phyloP scores from a whole-genome alignment of 345 rosid genomes.

The Trapa incisa region DNA sequence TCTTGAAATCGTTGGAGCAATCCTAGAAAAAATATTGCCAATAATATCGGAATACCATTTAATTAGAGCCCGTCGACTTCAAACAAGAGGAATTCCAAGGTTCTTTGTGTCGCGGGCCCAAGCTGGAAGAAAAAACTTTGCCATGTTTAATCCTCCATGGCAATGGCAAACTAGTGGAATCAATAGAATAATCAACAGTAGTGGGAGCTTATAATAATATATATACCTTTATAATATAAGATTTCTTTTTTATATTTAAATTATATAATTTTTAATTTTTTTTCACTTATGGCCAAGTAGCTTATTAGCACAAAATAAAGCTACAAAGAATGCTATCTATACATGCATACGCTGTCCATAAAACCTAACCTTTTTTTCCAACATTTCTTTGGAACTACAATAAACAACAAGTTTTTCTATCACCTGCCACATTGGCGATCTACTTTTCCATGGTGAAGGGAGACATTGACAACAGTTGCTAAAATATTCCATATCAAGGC shows the following conservation, averaged over 20 bases:
- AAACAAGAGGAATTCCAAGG: conserved; percentile 77
- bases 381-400: not conserved
- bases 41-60: conserved; percentile 40
- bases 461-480: too few species aligned
- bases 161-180: too few species aligned
- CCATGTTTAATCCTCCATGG: too few species aligned
- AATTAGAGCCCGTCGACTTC: conserved; percentile 32
- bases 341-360: not conserved
- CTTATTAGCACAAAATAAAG: not conserved
- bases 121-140: conserved; percentile 10
- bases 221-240: too few species aligned
- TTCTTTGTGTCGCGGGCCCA: conserved; percentile 36
- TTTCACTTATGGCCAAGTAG: not conserved
- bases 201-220: too few species aligned
- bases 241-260: too few species aligned
- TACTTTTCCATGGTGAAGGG: not conserved
- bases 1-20: conserved; percentile 49
- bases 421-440: conserved; percentile 69
- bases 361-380: not conserved
- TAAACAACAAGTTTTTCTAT: conserved; percentile 52
- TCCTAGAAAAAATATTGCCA: conserved; percentile 37
- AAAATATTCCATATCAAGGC: not conserved
- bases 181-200: too few species aligned
- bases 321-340: not conserved
- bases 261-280: too few species aligned